These are phyloP conservation scores for Tetracentron sinense DNA, from an alignment of 164 flowering plant genomes.

Conservation along the genomic window DNA sequence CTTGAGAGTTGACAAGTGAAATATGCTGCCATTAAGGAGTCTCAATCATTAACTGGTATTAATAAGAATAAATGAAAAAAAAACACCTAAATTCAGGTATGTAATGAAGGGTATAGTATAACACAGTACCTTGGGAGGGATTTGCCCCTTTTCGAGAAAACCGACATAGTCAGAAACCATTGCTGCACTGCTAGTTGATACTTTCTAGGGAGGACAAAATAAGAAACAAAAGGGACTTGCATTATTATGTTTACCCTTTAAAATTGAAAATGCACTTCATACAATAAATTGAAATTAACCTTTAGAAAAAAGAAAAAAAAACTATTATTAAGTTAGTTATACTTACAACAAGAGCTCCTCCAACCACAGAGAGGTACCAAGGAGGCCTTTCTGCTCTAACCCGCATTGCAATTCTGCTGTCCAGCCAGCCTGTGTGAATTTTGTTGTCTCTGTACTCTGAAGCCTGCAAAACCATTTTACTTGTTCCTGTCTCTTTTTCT, in stretches of 20 bases:
- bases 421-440: conserved; percentile 99
- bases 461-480: too few species aligned
- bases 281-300: background rate
- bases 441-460: conserved; percentile 87
- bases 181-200: conserved; percentile 90
- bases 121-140: conserved; percentile 87
- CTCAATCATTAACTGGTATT: background rate
- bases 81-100: background rate
- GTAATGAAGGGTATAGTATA: background rate
- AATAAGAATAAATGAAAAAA: conserved; percentile 1
- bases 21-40: conserved; percentile 66
- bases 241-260: background rate
- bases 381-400: conserved; percentile 99
- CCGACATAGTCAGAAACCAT: conserved; percentile 95
- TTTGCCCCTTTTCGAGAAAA: conserved; percentile 98
- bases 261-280: background rate
- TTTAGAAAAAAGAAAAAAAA: background rate
- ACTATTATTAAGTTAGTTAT: conserved; percentile 7
- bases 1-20: conserved; percentile 87
- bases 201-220: conserved; percentile 55
- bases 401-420: conserved; percentile 99
- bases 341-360: conserved; percentile 95
- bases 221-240: conserved; percentile 4
- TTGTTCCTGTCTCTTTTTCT: background rate
- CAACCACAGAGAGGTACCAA: conserved; percentile 99